Conservation (phyloP, 345 rosid species). For the Rhizophora mangle region DNA sequence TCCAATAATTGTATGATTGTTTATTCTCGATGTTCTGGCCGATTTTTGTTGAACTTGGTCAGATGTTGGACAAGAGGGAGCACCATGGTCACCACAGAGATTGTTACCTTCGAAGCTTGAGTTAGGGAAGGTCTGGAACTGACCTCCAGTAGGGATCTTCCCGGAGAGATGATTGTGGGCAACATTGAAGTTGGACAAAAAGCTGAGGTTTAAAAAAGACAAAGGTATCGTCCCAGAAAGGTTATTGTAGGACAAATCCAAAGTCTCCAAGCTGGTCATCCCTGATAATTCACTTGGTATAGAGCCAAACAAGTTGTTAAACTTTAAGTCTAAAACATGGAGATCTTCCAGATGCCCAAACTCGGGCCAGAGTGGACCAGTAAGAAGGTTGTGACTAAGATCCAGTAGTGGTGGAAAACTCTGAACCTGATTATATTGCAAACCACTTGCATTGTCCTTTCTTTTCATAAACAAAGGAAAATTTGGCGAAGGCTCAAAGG, state of each 20-base stretch:
- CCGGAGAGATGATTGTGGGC: conserved; percentile 59
- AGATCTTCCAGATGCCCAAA: conserved; percentile 21
- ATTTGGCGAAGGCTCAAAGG: conserved; percentile 52
- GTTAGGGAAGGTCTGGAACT: conserved; percentile 69
- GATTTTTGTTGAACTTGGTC: conserved; percentile 11
- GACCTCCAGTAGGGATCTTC: conserved; percentile 56
- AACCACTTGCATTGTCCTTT: conserved; percentile 43
- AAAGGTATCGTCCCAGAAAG: conserved; percentile 20
- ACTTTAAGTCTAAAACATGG: conserved; percentile 13
- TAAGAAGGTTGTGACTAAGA: conserved; percentile 13
- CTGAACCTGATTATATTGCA: conserved; percentile 60
- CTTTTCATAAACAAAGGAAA: conserved; percentile 58
- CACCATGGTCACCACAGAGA: conserved; percentile 70
- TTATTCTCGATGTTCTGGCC: conserved; percentile 27
- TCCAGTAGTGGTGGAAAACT: conserved; percentile 23
- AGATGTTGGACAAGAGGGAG: conserved; percentile 29
- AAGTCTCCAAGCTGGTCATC: conserved; percentile 21
- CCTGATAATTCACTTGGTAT: conserved; percentile 26
- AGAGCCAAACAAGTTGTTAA: conserved; percentile 13
- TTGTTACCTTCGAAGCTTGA: conserved; percentile 74
- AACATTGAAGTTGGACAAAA: conserved; percentile 56
- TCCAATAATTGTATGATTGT: conserved; percentile 38
- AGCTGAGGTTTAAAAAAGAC: conserved; percentile 24
- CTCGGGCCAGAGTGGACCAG: conserved; percentile 23
- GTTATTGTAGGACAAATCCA: conserved; percentile 25